These are phyloP conservation scores for Juglanconis oblonga DNA, from an alignment of 2,329 filamentous ascomycete species.

Conservation along the genomic window DNA sequence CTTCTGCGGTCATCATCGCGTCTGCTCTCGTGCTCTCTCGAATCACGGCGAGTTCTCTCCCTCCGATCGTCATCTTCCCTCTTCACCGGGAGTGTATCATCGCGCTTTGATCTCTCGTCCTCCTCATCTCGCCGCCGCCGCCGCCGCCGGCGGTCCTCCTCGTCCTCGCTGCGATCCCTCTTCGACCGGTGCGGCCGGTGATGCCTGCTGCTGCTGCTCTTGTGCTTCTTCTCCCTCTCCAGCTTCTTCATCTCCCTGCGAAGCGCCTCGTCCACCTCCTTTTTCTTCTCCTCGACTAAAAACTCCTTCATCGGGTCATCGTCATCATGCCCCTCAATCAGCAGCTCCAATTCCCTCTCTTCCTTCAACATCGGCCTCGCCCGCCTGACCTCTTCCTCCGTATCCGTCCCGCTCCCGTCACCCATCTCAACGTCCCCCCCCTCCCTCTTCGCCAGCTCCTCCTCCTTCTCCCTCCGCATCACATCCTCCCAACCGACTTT, in stretches of 20 bases:
- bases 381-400: conserved; percentile 37
- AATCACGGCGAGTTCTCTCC: conserved; percentile 22
- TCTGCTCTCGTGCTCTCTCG: conserved; percentile 28
- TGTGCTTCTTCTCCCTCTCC: conserved; percentile 43
- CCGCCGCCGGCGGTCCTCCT: conserved; percentile 24
- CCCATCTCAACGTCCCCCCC: conserved; percentile 45
- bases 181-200: conserved; percentile 44
- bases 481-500: conserved; percentile 60
- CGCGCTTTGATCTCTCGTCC: conserved; percentile 34
- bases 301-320: conserved; percentile 98
- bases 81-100: conserved; percentile 29
- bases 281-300: conserved; percentile 85
- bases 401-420: conserved; percentile 39
- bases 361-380: conserved; percentile 69
- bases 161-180: conserved; percentile 26
- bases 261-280: conserved; percentile 74
- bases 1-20: conserved; percentile 25
- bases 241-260: conserved; percentile 50
- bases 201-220: conserved; percentile 20
- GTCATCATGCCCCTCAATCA: conserved; percentile 82
- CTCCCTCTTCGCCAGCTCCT: conserved; percentile 32
- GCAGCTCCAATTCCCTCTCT: conserved; percentile 71
- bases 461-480: conserved; percentile 47
- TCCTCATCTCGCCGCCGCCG: conserved; percentile 18
- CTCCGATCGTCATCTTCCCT: conserved; percentile 18